Percentiles rank a stretch among this genome's conserved stretches.
These are phyloP conservation scores for Gossypium schwendimanii DNA, from an alignment of 441 rosid species.

Conservation along the genomic window DNA sequence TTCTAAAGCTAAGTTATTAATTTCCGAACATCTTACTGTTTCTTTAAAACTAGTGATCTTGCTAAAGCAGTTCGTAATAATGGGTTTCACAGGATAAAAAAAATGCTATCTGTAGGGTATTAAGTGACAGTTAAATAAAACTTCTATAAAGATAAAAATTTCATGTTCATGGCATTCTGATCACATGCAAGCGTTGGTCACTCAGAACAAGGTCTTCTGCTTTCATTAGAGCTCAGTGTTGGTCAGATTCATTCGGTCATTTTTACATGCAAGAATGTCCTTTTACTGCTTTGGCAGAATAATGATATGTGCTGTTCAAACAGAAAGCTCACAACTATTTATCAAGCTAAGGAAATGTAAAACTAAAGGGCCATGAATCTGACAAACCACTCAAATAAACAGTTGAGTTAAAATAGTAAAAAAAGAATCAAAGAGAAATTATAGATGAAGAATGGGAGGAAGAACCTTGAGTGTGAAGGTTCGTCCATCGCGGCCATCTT, in stretches of 20 bases:
- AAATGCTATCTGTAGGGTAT: neutral
- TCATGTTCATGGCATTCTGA: neutral
- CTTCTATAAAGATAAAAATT: neutral
- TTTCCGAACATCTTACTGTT: neutral
- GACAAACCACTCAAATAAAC: constrained; percentile 2
- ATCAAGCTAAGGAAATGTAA: constrained; percentile 2
- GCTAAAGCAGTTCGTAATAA: neutral
- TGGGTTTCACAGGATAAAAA: neutral
- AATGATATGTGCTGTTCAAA: neutral
- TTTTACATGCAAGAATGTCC: neutral
- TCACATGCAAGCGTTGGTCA: neutral
- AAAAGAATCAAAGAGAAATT: neutral
- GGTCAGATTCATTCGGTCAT: neutral
- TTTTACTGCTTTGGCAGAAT: neutral
- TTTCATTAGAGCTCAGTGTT: neutral
- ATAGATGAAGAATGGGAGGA: constrained; percentile 8
- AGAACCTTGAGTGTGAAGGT: constrained; percentile 94
- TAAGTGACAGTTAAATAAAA: neutral
- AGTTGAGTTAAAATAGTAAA: constrained; percentile 3
- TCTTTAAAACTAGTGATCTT: neutral
- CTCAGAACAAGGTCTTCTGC: neutral
- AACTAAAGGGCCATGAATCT: neutral
- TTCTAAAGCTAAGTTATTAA: neutral
- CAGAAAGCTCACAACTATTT: neutral
- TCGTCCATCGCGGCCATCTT: constrained; percentile 97